Evolutionary conservation across 129 eudicot genomes (phyloP), one percentile per base, ranked within the genome.

Genomic region (Mikania micrantha): DNA sequence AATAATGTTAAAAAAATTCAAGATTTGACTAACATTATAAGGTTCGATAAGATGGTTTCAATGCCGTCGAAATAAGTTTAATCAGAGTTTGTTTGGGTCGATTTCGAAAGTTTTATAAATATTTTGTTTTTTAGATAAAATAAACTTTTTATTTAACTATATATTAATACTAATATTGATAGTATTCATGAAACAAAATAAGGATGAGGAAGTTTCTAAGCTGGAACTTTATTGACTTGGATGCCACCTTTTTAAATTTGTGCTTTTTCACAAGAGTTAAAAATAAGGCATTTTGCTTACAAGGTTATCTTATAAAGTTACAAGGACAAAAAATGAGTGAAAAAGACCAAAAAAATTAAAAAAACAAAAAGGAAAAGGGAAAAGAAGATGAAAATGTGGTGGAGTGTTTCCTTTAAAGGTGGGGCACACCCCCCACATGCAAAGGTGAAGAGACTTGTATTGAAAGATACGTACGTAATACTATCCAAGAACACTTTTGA

Each of bases 381-480:
- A 60, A 45, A 75, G 69, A 60, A 67, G 50, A 67, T 67, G 70
- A 67, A 68, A 35, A 58, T 60, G 70, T 67, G 29, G 70, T 59
- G 52, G 62, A 24, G 52, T 75, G 63, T 75, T 75, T 28, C 73
- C 75, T 67, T 75, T 75, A 67, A 68, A n/a, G 74, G 56, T 76
- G 70, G 70, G 60, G 75, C 80, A 59, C 70, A 60, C n/a, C n/a
- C n/a, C n/a, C n/a, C n/a, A n/a, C 69, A 59, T 76, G 80, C 56
- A 25, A 60, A 68, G 60, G 68, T 44, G 15, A 36, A 34, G 68
- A 59, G 64, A 50, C 75, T 76, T 76, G 80, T 59, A 34, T 58
- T 75, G 80, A 68, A 76, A 76, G 80, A 76, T 68, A 25, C 69
- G 59, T 74, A 47, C 21, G 41, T 54, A 29, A 45, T 75, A 74